Base-by-base conservation (phyloP, 768 basidiomycete species). In the Phlebiopsis flavidoalba region DNA sequence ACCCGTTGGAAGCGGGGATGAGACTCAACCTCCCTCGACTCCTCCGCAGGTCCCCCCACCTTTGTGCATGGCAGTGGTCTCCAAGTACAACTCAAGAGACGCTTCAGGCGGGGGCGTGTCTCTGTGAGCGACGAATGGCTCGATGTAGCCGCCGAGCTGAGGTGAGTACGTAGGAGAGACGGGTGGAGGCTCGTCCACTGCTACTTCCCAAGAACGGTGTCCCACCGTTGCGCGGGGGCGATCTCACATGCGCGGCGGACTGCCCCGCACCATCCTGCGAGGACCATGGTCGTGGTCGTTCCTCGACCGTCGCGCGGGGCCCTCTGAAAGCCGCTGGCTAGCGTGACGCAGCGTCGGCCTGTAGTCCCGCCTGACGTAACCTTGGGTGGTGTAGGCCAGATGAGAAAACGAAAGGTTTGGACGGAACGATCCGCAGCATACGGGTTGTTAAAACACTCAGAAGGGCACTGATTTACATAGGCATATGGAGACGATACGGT, bases 291-390 rank as follows among this genome's bases (percentile, higher is more conserved):
- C 66, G 57, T 69, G 68, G 61, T 69, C 66, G 24, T 51, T 69
- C 59, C 65, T 64, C 19, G 60, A 22, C 15, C 65, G 58, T 36
- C 63, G 43, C 5, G 59, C 56, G 5, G 65, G 54, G 17, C 64
- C 67, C 52, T 74, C 73, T 8, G 73, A 74, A n/a, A n/a, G 26
- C 71, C 71, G 43, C 72, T n/a, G 70, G 17, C 73, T n/a, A n/a
- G n/a, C n/a, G n/a, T n/a, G 65, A 33, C 70, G 60, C 53, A 67
- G 59, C 22, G 62, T 58, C 5, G 66, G 70, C 47, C 46, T n/a
- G n/a, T 60, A 10, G 63, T 54, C 15, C 31, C 60, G 22, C 40
- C 46, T 61, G 10, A 63, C 60, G 48, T 66, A n/a, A n/a, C 64
- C 54, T 63, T 66, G 17, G 62, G 56, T 21, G n/a, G 57, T 62